Base-by-base conservation (phyloP, 2,329 filamentous ascomycete species). In the Fusarium sp. region DNA sequence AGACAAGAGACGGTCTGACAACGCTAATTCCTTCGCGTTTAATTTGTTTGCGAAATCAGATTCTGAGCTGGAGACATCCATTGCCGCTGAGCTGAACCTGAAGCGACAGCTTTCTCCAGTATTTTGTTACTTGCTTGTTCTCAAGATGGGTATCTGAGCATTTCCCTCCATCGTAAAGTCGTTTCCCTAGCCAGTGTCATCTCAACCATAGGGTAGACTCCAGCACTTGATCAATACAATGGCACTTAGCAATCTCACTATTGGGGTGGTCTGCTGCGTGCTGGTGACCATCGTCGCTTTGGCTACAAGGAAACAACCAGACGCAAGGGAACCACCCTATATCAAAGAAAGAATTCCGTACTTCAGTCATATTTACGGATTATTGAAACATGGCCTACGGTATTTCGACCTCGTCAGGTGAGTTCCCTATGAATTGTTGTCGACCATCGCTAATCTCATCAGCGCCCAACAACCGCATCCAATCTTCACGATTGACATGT, bases 401-500 rank as follows among this genome's bases (percentile, higher is more conserved):
- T 70, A 70, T 11, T 69, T 70, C 25, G 67, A 70, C 17, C 15
- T 67, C 4, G 63, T 67, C 40, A 70, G 66, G 66, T 41, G 20
- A 11, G 56, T 58, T 3, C 25, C 10, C 25, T 11, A 25, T 8
- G 0, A 11, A 20, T 7, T 4, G 2, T 48, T 11, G 0, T 1
- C 4, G 14, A 14, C 3, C 4, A 1, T 27, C 31, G 17, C 58
- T 69, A 37, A 69, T 2, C 9, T 37, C 17, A 2, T 3, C 15
- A 70, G 67, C 36, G 56, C 67, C 4, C 43, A 68, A 18, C 67
- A 70, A 41, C 56, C 63, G 10, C 67, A 70, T 36, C 63, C 67
- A 54, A 70, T 70, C 46, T 70, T 70, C 18, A 70, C 67, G n/a
- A 66, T 70, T 67, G 63, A 70, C 36, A 65, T 70, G 50, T 67